phyloP scores from a whole-genome alignment of 805 yeast species.

The Myxozyma lipomycoides region DNA sequence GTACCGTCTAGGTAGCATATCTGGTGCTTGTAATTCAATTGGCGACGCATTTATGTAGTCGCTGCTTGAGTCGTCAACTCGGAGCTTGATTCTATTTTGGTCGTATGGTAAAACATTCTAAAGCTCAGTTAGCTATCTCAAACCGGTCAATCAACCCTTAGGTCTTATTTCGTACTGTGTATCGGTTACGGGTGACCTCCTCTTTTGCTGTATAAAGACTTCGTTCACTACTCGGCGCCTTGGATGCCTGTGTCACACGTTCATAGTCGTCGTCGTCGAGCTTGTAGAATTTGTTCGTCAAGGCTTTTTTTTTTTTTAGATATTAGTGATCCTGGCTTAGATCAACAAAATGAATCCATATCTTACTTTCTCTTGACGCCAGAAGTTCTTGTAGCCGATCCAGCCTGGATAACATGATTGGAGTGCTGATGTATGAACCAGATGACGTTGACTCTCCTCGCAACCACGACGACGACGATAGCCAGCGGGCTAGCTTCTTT shows the following conservation, averaged over 20 bases:
- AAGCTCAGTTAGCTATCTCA: background rate
- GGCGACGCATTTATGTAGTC: constrained; percentile 90
- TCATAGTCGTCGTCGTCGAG: constrained; percentile 4
- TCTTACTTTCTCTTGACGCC: background rate
- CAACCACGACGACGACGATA: no score
- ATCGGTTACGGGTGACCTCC: constrained; percentile 4
- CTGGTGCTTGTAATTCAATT: constrained; percentile 43
- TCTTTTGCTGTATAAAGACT: constrained; percentile 1
- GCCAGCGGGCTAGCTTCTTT: no score
- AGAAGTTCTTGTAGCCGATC: background rate
- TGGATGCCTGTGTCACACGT: background rate
- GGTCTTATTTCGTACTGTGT: constrained; percentile 1
- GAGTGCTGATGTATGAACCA: no score
- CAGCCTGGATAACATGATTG: background rate
- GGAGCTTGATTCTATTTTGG: constrained; percentile 62
- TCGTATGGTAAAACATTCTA: constrained; percentile 65
- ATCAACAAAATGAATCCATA: background rate
- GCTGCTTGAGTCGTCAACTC: constrained; percentile 26
- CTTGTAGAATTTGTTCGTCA: constrained; percentile 3
- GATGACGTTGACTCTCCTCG: no score
- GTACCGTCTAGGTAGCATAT: constrained; percentile 30
- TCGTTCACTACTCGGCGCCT: background rate
- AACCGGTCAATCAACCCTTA: background rate
- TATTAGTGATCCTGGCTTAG: no score
- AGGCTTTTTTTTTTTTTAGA: background rate